phyloP scores from a whole-genome alignment of 352 stramenopile species.

The Globisporangium alternatum region DNA sequence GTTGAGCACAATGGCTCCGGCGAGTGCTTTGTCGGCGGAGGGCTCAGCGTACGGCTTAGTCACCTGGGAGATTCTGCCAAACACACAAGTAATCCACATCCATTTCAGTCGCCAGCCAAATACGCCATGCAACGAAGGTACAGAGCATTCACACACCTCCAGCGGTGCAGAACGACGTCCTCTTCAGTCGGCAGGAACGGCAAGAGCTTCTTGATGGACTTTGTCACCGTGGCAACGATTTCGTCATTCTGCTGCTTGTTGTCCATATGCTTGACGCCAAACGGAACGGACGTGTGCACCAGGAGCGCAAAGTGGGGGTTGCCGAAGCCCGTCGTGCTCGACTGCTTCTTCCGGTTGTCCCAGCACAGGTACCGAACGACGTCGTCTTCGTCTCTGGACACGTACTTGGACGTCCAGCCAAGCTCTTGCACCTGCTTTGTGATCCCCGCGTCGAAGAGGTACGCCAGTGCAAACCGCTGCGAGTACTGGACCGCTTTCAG shows the following conservation, averaged over 20 bases:
- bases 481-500: slow-evolving; percentile 59
- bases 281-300: slow-evolving; percentile 66
- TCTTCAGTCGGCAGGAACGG: slow-evolving; percentile 47
- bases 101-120: not conserved
- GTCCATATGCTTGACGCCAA: slow-evolving; percentile 60
- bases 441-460: slow-evolving; percentile 53
- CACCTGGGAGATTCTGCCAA: slow-evolving; percentile 62
- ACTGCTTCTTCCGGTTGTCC: slow-evolving; percentile 67
- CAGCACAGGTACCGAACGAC: slow-evolving; percentile 76
- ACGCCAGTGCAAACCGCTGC: slow-evolving; percentile 63
- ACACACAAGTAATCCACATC: not conserved
- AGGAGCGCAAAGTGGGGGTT: slow-evolving; percentile 32
- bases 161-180: slow-evolving; percentile 57
- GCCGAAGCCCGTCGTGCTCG: not conserved
- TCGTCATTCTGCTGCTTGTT: slow-evolving; percentile 45
- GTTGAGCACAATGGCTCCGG: slow-evolving; percentile 36
- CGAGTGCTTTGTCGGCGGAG: slow-evolving; percentile 7
- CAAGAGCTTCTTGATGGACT: slow-evolving; percentile 48
- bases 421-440: slow-evolving; percentile 33
- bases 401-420: slow-evolving; percentile 67
- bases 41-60: slow-evolving; percentile 38
- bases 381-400: slow-evolving; percentile 47
- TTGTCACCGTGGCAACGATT: slow-evolving; percentile 47
- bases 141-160: slow-evolving; percentile 33
- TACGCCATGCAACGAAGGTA: too few species aligned